Evolutionary conservation across 805 yeast genomes (phyloP), one percentile per base, ranked within the genome.

Genomic region (Saccharomycopsis oosterbeekiorum): DNA sequence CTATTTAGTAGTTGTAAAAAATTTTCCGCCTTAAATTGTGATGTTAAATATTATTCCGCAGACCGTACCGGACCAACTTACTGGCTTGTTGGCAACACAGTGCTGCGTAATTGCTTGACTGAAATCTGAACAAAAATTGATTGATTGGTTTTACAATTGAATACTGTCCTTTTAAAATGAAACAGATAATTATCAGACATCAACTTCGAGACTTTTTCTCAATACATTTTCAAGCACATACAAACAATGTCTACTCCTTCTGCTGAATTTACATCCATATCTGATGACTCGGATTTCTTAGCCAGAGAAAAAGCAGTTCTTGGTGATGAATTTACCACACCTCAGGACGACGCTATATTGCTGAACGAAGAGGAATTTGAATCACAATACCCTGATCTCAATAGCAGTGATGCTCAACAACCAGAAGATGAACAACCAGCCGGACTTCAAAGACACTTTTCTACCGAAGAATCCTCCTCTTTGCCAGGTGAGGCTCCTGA

Each of bases 261-360:
- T 41, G 60, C 62, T 37, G 63, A 62, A 41, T 56, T 56, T 42
- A 39, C 62, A 10, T 62, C 60, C 40, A 62, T 64, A 19, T 47
- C 42, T 24, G 65, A 60, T 40, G 53, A 17, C 9, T 34, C 41
- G 15, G 62, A 64, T 24, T 64, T 64, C 40, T 47, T 64, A 6
- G 57, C 57, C 24, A 51, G 66, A 50, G 66, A 64, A 57, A 64
- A 64, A 41, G 65, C 62, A 12, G 60, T 59, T 1, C 56, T 64
- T 9, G 66, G 66, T 9, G 60, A 61, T 29, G 65, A 62, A 39
- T 64, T 64, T 54, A 57, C 59, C 34, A 62, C 66, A 15, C 63
- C 39, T n/a, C 59, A 58, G n/a, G 66, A 64, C 40, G 55, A 55
- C 9, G 37, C 41, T 15, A 36, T 62, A 10, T 19, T 57, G 12